phyloP scores from a whole-genome alignment of 805 yeast genomes.

The Maudiozyma turicensis region DNA sequence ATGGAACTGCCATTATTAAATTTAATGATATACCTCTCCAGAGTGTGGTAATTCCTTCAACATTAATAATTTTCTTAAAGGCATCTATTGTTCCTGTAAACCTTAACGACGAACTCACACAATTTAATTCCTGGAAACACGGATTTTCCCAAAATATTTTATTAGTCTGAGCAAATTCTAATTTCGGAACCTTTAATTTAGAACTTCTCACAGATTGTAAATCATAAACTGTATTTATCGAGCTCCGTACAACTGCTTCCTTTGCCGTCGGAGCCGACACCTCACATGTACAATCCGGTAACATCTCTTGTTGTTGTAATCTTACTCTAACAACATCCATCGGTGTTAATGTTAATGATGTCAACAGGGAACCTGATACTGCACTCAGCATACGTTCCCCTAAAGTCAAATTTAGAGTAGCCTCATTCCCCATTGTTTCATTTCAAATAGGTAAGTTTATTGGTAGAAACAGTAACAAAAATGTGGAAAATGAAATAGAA shows the following conservation, averaged over 20 bases:
- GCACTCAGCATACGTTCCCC: slow-evolving; percentile 70
- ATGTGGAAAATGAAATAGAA: too few species aligned
- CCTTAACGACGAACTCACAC: slow-evolving; percentile 22
- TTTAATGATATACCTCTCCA: slow-evolving; percentile 88
- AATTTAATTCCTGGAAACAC: slow-evolving; percentile 26
- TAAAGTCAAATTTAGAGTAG: slow-evolving; percentile 15
- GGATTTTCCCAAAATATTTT: slow-evolving; percentile 26
- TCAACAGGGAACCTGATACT: slow-evolving; percentile 61
- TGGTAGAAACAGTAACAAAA: too few species aligned
- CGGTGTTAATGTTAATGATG: slow-evolving; percentile 69
- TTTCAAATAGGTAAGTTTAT: not conserved
- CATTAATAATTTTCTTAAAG: slow-evolving; percentile 47
- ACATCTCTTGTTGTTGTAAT: slow-evolving; percentile 64
- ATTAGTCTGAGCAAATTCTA: not conserved
- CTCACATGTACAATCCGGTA: slow-evolving; percentile 36
- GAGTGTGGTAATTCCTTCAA: slow-evolving; percentile 68
- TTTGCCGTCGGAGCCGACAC: slow-evolving; percentile 13
- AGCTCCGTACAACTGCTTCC: slow-evolving; percentile 6
- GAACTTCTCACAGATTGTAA: slow-evolving; percentile 2
- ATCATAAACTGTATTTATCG: not conserved
- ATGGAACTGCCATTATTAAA: slow-evolving; percentile 80
- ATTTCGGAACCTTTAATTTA: not conserved
- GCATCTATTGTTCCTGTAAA: slow-evolving; percentile 71
- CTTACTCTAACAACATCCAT: slow-evolving; percentile 71
- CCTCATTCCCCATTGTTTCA: slow-evolving; percentile 6